Percentiles rank a stretch among this genome's conserved stretches.
These are phyloP conservation scores for Malassezia nana DNA, from an alignment of 1,284 basidiomycete genomes.

Conservation along the genomic window DNA sequence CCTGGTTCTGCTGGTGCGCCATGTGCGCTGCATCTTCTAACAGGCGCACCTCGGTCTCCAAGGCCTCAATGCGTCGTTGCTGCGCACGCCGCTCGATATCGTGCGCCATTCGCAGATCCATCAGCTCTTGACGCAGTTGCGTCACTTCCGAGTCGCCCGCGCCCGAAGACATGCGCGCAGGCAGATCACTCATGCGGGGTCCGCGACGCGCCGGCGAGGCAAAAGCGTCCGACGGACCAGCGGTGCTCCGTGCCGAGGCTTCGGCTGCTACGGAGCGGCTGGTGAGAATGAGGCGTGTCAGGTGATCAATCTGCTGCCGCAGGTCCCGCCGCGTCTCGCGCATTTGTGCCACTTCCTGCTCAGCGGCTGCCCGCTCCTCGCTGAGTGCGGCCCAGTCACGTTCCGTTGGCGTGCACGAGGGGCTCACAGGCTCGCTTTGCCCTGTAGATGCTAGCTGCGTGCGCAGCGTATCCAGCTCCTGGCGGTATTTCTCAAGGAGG, in stretches of 20 bases:
- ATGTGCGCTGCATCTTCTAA: not conserved
- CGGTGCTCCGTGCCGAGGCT: not conserved
- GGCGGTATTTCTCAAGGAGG: conserved; percentile 36
- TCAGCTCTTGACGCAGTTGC: not conserved
- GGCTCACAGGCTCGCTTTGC: not conserved
- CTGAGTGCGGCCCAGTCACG: conserved; percentile 24
- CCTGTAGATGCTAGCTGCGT: conserved; percentile 26
- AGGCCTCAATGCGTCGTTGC: conserved; percentile 6
- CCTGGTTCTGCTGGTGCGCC: conserved; percentile 11
- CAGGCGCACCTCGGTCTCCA: conserved; percentile 14
- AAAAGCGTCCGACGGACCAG: not conserved
- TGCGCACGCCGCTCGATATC: conserved; percentile 23
- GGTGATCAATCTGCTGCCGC: conserved; percentile 37
- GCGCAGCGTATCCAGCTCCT: conserved; percentile 36
- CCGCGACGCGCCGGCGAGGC: conserved; percentile 27
- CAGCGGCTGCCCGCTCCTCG: conserved; percentile 23
- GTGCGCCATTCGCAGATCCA: conserved; percentile 17
- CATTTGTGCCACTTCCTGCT: conserved; percentile 32
- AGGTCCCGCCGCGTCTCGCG: conserved; percentile 28
- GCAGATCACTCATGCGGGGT: conserved; percentile 33
- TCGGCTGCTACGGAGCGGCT: conserved; percentile 29
- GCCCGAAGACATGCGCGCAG: conserved; percentile 2
- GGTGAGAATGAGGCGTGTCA: conserved; percentile 40
- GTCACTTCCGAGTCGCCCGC: not conserved
- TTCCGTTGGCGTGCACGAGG: conserved; percentile 12